Base-by-base conservation (phyloP, 768 basidiomycete genomes). In the Galerina marginata region DNA sequence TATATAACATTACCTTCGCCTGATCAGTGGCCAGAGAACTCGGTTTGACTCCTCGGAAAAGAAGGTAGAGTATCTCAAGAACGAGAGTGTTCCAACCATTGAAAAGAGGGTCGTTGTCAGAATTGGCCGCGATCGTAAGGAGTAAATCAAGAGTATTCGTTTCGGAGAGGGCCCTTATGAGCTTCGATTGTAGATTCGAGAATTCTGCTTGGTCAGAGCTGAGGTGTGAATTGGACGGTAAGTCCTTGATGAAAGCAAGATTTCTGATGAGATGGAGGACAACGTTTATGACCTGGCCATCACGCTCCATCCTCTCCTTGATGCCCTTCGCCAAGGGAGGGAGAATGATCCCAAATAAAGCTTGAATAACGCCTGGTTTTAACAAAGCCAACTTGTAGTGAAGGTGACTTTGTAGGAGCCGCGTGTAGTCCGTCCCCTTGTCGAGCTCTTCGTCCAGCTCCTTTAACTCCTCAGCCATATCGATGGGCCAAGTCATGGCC, bases 401-500 rank as follows among this genome's bases (percentile, higher is more conserved):
- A 26, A 93, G 76, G 71, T 99, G 96, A 64, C 90, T 91, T 67
- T 84, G 74, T 46, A 89, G 72, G 6, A 99, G 83, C 60, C 90
- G 88, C 0, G 94, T 94, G 74, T 95, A 99, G 72, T 99, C 97
- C 14, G 93, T 86, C 15, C 89, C 86, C 61, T 84, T 86, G 73
- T 92, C 92, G 16, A 86, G 65, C 40, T 90, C 92, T 45, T 95
- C 92, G 70, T 91, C 89, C 55, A 98, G 86, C 69, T 99, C 97
- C 67, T 91, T 92, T 63, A 99, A 80, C 74, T 99, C 97, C 68
- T 93, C 92, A 0, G 94, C 92, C 63, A 99, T 80, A 74, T 99
- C 93, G 55, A 99, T 96, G 0, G 97, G 97, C 97, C 97, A 99
- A 1, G 96, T 99, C 92, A 99, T 93, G 0, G 96, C 95, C 0